Percentiles rank a stretch among this genome's conserved stretches.
Conservation (phyloP, 2,329 filamentous ascomycete genomes). For the Lachnellula occidentalis region DNA sequence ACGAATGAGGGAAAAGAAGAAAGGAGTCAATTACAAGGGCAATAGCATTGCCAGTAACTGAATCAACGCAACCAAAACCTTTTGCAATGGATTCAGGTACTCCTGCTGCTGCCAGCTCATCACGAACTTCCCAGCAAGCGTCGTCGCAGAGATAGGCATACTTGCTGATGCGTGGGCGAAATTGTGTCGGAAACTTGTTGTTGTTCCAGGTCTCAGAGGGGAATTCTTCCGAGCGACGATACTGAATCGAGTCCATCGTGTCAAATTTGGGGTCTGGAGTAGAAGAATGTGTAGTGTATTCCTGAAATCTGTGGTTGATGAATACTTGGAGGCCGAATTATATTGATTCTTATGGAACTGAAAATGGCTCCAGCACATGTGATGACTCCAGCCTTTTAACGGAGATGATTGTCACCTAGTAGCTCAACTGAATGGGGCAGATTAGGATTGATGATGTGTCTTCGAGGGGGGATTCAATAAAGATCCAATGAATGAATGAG, state of each 20-base stretch:
- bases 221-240: neutral
- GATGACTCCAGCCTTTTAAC: too few relatives aligned
- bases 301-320: neutral
- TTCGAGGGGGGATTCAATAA: too few relatives aligned
- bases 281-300: neutral
- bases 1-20: too few relatives aligned
- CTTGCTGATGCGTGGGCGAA: neutral
- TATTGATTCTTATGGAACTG: too few relatives aligned
- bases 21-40: neutral
- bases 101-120: neutral
- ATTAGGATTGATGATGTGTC: too few relatives aligned
- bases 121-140: constrained; percentile 1
- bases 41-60: constrained; percentile 1
- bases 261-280: neutral
- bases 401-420: too few relatives aligned
- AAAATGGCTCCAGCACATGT: too few relatives aligned
- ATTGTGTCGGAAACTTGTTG: neutral
- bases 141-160: neutral
- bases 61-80: neutral
- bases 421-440: too few relatives aligned
- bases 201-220: neutral
- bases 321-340: neutral
- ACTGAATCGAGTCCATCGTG: neutral
- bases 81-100: neutral
- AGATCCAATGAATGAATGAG: too few relatives aligned